These are phyloP conservation scores for Gamsiella multidivaricata DNA, from an alignment of 192 early-diverging fungal species.

Conservation along the genomic window DNA sequence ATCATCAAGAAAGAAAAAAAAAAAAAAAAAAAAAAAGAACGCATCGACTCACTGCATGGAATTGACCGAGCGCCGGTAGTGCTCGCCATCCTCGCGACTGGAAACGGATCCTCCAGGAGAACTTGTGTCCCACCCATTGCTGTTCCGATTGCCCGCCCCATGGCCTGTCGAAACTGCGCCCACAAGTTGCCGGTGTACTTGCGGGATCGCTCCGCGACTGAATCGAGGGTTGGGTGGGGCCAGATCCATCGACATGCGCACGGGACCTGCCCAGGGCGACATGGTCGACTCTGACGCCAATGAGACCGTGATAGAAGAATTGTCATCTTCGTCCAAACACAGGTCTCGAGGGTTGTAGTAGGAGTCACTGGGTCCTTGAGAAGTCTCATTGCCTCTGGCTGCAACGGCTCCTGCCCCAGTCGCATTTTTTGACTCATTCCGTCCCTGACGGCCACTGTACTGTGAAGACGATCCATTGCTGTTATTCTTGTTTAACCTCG, in stretches of 20 bases:
- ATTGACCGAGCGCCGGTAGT: conserved; percentile 44
- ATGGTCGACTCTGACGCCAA: conserved; percentile 27
- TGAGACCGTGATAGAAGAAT: conserved; percentile 24
- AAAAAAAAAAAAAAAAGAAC: neutral
- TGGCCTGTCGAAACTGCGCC: neutral
- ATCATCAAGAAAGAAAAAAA: neutral
- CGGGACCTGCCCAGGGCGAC: conserved; percentile 38
- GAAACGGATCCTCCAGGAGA: conserved; percentile 46
- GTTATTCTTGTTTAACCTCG: conserved; percentile 28
- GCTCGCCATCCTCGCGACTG: conserved; percentile 24
- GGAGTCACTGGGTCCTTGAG: conserved; percentile 6
- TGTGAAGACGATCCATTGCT: conserved; percentile 16
- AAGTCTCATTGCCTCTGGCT: neutral
- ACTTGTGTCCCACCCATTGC: conserved; percentile 34
- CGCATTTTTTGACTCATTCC: too few relatives aligned
- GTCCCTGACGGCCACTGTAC: neutral
- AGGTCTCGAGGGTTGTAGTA: conserved; percentile 46
- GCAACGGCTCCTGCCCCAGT: neutral
- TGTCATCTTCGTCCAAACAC: conserved; percentile 38
- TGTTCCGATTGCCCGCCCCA: neutral
- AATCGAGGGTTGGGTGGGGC: conserved; percentile 47
- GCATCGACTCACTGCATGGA: conserved; percentile 40
- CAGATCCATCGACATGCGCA: conserved; percentile 27
- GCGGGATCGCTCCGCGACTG: conserved; percentile 41
- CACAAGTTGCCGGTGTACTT: conserved; percentile 46